Conservation (phyloP, 176 grass and related monocot genomes). For the Triticum monococcum region DNA sequence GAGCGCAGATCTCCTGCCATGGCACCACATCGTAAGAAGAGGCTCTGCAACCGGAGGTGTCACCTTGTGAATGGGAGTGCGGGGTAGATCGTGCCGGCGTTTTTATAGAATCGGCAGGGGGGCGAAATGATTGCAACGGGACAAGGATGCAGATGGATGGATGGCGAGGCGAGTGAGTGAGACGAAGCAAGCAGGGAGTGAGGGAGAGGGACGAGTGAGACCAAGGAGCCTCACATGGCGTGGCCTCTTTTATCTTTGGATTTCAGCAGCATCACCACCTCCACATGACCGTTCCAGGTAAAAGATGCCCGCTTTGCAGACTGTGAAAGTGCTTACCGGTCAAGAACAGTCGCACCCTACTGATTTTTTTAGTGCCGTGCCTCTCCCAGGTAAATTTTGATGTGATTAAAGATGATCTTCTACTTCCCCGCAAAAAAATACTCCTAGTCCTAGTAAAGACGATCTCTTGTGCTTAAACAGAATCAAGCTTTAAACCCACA, state of each 20-base stretch:
- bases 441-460: too few species aligned
- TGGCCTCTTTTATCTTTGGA: conserved; percentile 26
- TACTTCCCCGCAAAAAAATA: too few species aligned
- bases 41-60: neutral
- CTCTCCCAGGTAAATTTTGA: too few species aligned
- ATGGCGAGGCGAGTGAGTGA: too few species aligned
- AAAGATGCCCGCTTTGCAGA: conserved; percentile 40
- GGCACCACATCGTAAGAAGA: conserved; percentile 38
- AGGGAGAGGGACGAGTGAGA: neutral
- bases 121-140: conserved; percentile 27
- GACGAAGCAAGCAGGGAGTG: neutral
- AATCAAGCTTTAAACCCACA: neutral
- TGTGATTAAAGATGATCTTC: too few species aligned
- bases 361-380: neutral
- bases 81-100: conserved; percentile 16
- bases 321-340: conserved; percentile 29
- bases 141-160: conserved; percentile 38
- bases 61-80: neutral
- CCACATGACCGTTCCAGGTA: conserved; percentile 42
- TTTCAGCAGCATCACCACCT: neutral
- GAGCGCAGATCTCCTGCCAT: conserved; percentile 29
- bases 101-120: conserved; percentile 33
- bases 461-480: neutral
- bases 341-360: neutral
- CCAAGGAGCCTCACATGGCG: conserved; percentile 28